Evolutionary conservation across 2,329 filamentous ascomycete genomes (phyloP).

Genomic region (Verticillium nubilum): DNA sequence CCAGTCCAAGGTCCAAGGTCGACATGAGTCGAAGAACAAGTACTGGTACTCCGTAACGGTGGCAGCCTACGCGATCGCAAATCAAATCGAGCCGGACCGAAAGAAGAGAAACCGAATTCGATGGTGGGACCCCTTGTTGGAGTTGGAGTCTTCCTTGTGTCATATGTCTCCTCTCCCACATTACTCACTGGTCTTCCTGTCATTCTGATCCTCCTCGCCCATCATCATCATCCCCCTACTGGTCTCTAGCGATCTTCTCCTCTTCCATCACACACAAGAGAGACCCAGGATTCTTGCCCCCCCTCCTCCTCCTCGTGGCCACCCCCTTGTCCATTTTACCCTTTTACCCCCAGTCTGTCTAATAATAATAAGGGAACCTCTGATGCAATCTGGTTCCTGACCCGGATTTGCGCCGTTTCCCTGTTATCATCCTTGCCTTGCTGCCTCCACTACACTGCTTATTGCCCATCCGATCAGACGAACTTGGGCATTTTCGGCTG

Average conservation of each 20-base stretch:
- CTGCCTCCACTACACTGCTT: too few relatives aligned
- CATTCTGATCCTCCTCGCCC: not conserved
- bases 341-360: not conserved
- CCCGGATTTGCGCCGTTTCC: not conserved
- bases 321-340: not conserved
- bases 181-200: not conserved
- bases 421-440: not conserved
- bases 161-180: not conserved
- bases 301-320: not conserved
- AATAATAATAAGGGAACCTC: not conserved
- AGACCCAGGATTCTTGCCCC: not conserved
- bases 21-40: too few relatives aligned
- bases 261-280: not conserved
- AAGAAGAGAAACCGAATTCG: not conserved
- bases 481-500: too few relatives aligned
- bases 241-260: not conserved
- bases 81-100: not conserved
- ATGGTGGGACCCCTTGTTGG: not conserved
- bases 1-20: too few relatives aligned
- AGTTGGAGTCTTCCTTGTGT: not conserved
- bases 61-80: not conserved
- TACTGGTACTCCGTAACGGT: too few relatives aligned
- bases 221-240: not conserved
- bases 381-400: constrained; percentile 1
- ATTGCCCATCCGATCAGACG: too few relatives aligned